Conservation (phyloP, 345 rosid species). For the Citrus reticulata region DNA sequence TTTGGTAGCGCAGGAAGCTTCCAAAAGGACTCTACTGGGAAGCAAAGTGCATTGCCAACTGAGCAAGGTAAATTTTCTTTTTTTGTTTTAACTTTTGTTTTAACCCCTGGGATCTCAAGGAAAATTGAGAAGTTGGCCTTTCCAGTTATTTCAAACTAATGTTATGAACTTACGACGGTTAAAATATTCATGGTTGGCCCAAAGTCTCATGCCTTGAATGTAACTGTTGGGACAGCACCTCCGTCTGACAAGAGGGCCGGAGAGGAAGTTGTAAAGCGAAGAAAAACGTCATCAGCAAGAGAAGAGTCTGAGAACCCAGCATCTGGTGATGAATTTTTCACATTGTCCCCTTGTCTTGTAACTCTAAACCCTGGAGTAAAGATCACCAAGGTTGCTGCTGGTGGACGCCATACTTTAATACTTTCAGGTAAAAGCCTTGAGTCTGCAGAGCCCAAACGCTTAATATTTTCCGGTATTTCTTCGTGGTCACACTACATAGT, state of each 20-base stretch:
- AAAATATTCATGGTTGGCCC: slow-evolving; percentile 33
- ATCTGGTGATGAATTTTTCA: slow-evolving; percentile 52
- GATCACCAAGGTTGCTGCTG: slow-evolving; percentile 67
- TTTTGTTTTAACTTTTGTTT: neutral
- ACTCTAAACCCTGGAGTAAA: slow-evolving; percentile 64
- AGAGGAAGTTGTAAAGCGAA: slow-evolving; percentile 57
- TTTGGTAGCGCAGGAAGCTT: slow-evolving; percentile 29
- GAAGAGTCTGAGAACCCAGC: slow-evolving; percentile 46
- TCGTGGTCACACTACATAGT: slow-evolving; percentile 41
- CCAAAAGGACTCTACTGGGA: slow-evolving; percentile 38
- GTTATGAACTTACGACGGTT: neutral
- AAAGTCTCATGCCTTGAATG: slow-evolving; percentile 33
- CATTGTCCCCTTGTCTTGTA: slow-evolving; percentile 47
- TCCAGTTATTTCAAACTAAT: neutral
- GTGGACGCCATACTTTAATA: slow-evolving; percentile 80
- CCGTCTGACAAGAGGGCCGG: slow-evolving; percentile 34
- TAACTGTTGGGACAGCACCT: slow-evolving; percentile 20
- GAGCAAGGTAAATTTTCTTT: slow-evolving; percentile 45
- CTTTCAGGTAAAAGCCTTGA: slow-evolving; percentile 62
- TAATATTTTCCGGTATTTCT: slow-evolving; percentile 29
- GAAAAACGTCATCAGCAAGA: slow-evolving; percentile 49
- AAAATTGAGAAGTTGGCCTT: neutral
- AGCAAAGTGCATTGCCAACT: slow-evolving; percentile 28
- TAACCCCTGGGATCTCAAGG: slow-evolving; percentile 1
- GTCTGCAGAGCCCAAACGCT: slow-evolving; percentile 2